phyloP scores from a whole-genome alignment of 768 basidiomycete species.

The Candolleomyces eurysporus region DNA sequence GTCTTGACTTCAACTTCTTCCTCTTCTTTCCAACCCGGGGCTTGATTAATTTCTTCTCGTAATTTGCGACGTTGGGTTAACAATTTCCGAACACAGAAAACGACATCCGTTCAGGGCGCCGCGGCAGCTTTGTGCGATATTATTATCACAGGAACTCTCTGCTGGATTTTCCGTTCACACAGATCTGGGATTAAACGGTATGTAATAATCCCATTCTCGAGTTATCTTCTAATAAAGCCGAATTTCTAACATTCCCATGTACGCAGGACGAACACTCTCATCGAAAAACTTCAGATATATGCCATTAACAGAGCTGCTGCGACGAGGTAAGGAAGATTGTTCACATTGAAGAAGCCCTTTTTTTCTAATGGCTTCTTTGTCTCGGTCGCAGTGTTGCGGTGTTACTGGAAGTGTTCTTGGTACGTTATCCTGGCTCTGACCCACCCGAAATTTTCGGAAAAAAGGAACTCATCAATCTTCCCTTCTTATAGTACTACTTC shows the following conservation, averaged over 20 bases:
- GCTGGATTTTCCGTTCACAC: constrained; percentile 10
- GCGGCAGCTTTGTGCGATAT: constrained; percentile 10
- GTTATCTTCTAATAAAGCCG: not conserved
- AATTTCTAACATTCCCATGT: not conserved
- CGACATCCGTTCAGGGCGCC: constrained; percentile 7
- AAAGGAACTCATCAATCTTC: not conserved
- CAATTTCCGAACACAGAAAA: not conserved
- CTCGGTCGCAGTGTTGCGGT: constrained; percentile 4
- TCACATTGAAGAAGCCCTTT: not conserved
- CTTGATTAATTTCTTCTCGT: not conserved
- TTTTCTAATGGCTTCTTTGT: not conserved
- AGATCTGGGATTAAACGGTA: constrained; percentile 5
- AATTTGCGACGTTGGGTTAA: not conserved
- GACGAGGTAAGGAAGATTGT: constrained; percentile 4
- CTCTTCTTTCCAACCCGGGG: no score
- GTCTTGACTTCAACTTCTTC: not conserved
- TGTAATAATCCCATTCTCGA: not conserved
- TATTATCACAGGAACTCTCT: constrained; percentile 4
- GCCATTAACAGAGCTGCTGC: constrained; percentile 7
- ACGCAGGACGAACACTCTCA: constrained; percentile 6
- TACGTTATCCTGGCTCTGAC: not conserved
- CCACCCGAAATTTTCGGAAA: not conserved
- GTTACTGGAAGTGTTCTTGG: constrained; percentile 3
- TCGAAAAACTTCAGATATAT: constrained; percentile 8
- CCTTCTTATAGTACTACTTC: constrained; percentile 5